Evolutionary conservation across 2,329 filamentous ascomycete species (phyloP).

Genomic region (Penicillium crustosum): DNA sequence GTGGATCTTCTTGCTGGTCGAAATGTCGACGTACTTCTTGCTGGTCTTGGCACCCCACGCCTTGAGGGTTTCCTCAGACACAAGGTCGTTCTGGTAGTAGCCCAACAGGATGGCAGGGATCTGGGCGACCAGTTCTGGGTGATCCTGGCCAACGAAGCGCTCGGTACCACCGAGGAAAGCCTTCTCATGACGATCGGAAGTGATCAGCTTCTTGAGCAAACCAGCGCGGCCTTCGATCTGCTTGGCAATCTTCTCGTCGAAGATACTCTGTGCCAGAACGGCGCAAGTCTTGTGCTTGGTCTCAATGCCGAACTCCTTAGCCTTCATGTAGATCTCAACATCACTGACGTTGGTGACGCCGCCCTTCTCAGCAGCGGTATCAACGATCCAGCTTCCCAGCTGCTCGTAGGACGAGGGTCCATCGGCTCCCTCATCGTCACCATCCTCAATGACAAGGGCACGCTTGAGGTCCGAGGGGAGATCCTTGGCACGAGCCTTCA

Average conservation of each 20-base stretch:
- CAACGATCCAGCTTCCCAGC: conserved; percentile 88
- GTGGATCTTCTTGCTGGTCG: conserved; percentile 90
- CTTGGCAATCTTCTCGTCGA: conserved; percentile 83
- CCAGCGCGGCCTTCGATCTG: conserved; percentile 80
- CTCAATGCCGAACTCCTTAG: conserved; percentile 93
- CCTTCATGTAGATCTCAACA: conserved; percentile 92
- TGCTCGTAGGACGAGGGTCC: conserved; percentile 80
- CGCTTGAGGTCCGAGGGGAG: conserved; percentile 95
- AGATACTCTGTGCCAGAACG: conserved; percentile 89
- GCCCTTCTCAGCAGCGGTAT: conserved; percentile 67
- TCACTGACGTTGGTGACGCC: conserved; percentile 78
- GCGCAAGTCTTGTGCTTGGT: conserved; percentile 88
- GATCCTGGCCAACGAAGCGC: conserved; percentile 80
- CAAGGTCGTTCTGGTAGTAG: conserved; percentile 86
- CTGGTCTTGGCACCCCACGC: conserved; percentile 93
- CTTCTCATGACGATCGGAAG: conserved; percentile 91
- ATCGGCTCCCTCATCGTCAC: conserved; percentile 76
- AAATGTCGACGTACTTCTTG: conserved; percentile 94
- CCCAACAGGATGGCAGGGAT: conserved; percentile 84
- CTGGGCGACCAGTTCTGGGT: conserved; percentile 73
- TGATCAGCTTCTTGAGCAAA: conserved; percentile 91
- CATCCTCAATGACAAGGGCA: conserved; percentile 79
- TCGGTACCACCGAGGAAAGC: conserved; percentile 93
- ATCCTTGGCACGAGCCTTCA: conserved; percentile 89
- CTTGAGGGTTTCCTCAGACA: conserved; percentile 83